Base-by-base conservation (phyloP, 805 yeast species). In the Yarrowia hollandica region DNA sequence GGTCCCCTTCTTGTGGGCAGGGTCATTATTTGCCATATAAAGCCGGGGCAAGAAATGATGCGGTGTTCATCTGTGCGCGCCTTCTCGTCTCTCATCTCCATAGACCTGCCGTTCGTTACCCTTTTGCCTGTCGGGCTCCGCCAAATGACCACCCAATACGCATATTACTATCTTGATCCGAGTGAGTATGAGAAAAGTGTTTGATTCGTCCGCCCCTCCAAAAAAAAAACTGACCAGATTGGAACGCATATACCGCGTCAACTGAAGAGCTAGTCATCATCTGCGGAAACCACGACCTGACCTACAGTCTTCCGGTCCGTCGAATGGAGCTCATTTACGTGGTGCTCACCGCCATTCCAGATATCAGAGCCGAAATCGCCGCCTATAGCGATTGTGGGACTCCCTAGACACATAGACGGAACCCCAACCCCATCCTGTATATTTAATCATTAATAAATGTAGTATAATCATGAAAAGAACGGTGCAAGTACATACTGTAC, bases 281-380 rank as follows among this genome's bases (percentile, higher is more conserved):
- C 52, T 44, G 52, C 18, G 52, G 52, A 7, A 44, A 44, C 52
- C 52, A 44, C 52, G 52, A 44, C 26, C 34, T 44, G 18, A 44
- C 52, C 2, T 44, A 28, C 26, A 28, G 35, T 18, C 14, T 19
- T 8, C 52, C 52, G 14, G n/a, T 30, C 9, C 25, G 52, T 2
- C 52, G 35, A 2, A 15, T 44, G 35, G 52, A 44, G 19, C 52
- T 44, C 26, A 28, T 44, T 16, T 44, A 44, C n/a, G 52, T 44
- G 14, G 52, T 44, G 23, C 35, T 30, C 3, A 44, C 52, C 15
- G 52, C 52, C 9, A 44, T 44, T 19, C 52, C 52, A 14, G 52
- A 44, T 8, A 44, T 44, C 35, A 16, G 52, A 3, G 52, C 34
- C 10, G 52, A 44, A 30, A 44, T 44, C 10, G 52, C 52, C 12